Evolutionary conservation across 2,329 filamentous ascomycete species (phyloP), one percentile per base, ranked within the genome.

Genomic region (Fusarium mundagurra): DNA sequence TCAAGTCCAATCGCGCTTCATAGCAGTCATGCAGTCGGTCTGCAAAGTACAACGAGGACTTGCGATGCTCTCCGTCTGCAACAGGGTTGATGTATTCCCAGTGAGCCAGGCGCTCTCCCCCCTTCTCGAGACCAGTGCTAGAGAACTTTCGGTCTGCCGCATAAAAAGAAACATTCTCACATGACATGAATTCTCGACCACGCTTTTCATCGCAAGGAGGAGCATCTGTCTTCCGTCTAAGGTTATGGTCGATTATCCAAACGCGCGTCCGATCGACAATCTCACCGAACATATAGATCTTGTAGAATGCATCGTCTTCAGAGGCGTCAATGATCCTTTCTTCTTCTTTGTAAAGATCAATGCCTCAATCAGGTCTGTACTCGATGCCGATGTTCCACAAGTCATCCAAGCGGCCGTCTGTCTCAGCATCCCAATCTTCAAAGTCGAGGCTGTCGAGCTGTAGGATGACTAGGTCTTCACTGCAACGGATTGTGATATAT

Each of bases 351-450:
- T 6, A 5, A 11, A 10, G 11, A 1, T 5, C 8, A 6, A 51
- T 24, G 16, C 11, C 16, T 31, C 31, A 34, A 13, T 51, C 31
- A 3, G 22, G n/a, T 13, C 3, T 24, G 31, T 36, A 36, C 12
- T 53, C 29, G 16, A 50, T 50, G 1, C 29, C 22, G 22, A 33
- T 18, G 5, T 50, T 18, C 3, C 3, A 0, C 4, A 33, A 9
- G 22, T 5, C 0, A 9, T n/a, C 5, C 3, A n/a, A 33, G 47
- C 8, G 16, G 3, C 10, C 11, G 22, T 13, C 2, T 13, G 8
- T 50, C 12, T n/a, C 47, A 50, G 6, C 22, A 50, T 22, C 18
- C 18, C 12, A 29, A 4, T 29, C 16, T 29, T 22, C 8, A 4
- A 22, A 22, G 14, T 47, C 9, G 45, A 47, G 9, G 5, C 13